phyloP scores from a whole-genome alignment of 306 rosid genomes.

The Parietaria judaica region DNA sequence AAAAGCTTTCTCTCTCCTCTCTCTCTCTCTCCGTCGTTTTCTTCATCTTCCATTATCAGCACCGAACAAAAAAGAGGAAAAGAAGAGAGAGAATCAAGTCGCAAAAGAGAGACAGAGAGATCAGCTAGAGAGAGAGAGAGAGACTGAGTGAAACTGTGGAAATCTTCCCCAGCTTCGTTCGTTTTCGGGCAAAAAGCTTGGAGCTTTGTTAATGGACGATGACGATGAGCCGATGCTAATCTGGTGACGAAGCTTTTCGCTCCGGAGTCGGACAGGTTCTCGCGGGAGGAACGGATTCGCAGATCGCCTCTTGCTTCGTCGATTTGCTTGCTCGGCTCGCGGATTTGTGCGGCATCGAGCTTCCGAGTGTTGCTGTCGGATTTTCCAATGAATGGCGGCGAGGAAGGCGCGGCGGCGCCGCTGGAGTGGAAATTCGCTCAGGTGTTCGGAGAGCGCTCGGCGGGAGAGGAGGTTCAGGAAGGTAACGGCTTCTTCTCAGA shows the following conservation, averaged over 20 bases:
- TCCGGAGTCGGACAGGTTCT: constrained; percentile 12
- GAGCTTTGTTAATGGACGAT: constrained; percentile 18
- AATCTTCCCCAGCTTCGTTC: not conserved
- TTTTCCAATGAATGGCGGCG: constrained; percentile 27
- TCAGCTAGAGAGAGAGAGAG: not conserved
- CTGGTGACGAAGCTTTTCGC: constrained; percentile 10
- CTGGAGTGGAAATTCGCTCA: constrained; percentile 54
- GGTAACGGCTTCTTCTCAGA: constrained; percentile 20
- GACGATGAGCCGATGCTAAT: constrained; percentile 19
- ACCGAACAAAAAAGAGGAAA: not conserved
- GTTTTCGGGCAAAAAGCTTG: not conserved
- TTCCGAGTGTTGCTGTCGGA: not conserved
- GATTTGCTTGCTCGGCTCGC: constrained; percentile 12
- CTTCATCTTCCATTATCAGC: constrained; percentile 17
- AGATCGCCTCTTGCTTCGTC: constrained; percentile 38
- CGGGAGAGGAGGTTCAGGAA: constrained; percentile 63
- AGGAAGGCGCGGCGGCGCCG: constrained; percentile 23
- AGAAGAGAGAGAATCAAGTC: not conserved
- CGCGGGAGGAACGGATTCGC: constrained; percentile 11
- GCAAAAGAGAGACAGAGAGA: constrained; percentile 9
- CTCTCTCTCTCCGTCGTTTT: constrained; percentile 26
- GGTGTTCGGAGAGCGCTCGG: constrained; percentile 56
- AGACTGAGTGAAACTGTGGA: constrained; percentile 18
- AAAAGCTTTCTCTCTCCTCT: constrained; percentile 14
- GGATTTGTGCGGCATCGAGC: not conserved